Evolutionary conservation across 768 basidiomycete genomes (phyloP).

Genomic region (Cystobasidium ongulense): DNA sequence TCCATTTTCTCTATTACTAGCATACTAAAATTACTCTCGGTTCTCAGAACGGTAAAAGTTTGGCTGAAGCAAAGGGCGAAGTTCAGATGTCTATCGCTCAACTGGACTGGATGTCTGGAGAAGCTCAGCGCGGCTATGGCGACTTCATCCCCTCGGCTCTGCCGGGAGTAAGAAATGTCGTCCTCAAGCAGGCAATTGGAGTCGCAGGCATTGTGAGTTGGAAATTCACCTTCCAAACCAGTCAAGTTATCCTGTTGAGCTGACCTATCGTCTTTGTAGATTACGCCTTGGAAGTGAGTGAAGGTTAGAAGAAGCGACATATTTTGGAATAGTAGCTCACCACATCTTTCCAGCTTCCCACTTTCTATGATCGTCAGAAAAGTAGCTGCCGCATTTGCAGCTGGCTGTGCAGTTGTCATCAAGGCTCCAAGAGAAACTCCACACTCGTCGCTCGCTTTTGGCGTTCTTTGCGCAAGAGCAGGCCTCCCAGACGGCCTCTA

Average conservation of each 20-base stretch:
- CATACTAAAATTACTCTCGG: conserved; percentile 59
- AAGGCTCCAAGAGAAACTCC: conserved; percentile 94
- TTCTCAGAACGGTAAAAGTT: conserved; percentile 79
- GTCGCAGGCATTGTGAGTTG: neutral
- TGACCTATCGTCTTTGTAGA: no score
- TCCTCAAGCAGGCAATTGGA: conserved; percentile 76
- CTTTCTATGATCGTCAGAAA: conserved; percentile 42
- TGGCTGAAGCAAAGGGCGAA: conserved; percentile 78
- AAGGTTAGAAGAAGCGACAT: no score
- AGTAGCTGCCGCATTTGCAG: conserved; percentile 76
- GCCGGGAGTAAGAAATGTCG: conserved; percentile 66
- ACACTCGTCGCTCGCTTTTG: conserved; percentile 79
- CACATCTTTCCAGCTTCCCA: neutral
- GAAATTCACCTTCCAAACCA: no score
- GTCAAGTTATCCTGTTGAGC: no score
- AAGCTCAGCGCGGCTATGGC: conserved; percentile 85
- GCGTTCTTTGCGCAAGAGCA: conserved; percentile 83
- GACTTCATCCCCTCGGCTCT: conserved; percentile 75
- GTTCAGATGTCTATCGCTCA: conserved; percentile 45
- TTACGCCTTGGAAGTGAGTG: conserved; percentile 53
- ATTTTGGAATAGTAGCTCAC: conserved; percentile 3
- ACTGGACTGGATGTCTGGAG: conserved; percentile 57
- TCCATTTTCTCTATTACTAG: no score
- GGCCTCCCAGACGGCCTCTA: conserved; percentile 90
- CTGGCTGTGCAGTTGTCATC: conserved; percentile 88